Evolutionary conservation across 176 grass and related monocot species (phyloP).

Genomic region (Poa annua): DNA sequence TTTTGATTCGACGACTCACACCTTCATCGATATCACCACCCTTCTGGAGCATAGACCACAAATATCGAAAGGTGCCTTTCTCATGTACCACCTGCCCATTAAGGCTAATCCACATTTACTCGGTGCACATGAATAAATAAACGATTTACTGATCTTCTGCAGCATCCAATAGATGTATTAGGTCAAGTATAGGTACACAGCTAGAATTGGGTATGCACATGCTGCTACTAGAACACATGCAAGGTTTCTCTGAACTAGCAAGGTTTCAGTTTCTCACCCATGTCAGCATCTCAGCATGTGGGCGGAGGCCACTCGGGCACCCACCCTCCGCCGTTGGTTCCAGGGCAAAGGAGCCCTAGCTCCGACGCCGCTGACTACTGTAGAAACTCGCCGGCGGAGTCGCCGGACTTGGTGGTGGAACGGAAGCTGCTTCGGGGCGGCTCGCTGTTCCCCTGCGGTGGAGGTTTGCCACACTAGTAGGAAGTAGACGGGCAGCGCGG

Average conservation of each 20-base stretch:
- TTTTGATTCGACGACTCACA: no score
- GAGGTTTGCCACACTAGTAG: not conserved
- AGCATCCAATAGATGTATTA: no score
- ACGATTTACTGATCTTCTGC: no score
- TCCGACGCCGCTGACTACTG: not conserved
- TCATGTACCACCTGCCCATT: no score
- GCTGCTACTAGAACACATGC: not conserved
- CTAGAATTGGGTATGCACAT: no score
- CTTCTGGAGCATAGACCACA: no score
- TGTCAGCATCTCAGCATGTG: not conserved
- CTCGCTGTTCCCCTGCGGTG: not conserved
- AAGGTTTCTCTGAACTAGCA: not conserved
- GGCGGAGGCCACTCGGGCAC: not conserved
- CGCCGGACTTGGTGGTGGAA: conserved; percentile 8
- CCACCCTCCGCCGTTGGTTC: not conserved
- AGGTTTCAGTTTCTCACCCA: not conserved
- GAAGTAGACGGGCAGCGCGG: not conserved
- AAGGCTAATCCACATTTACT: no score
- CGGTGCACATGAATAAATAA: no score
- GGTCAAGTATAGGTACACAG: no score
- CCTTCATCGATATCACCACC: no score
- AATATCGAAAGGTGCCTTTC: no score
- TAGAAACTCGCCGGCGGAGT: not conserved
- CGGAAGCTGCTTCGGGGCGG: not conserved
- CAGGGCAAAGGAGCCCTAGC: not conserved